A percentile compares a stretch with the other conserved stretches of the same genome.
These are phyloP conservation scores for Mycena floridula DNA, from an alignment of 768 basidiomycete genomes.

Conservation along the genomic window DNA sequence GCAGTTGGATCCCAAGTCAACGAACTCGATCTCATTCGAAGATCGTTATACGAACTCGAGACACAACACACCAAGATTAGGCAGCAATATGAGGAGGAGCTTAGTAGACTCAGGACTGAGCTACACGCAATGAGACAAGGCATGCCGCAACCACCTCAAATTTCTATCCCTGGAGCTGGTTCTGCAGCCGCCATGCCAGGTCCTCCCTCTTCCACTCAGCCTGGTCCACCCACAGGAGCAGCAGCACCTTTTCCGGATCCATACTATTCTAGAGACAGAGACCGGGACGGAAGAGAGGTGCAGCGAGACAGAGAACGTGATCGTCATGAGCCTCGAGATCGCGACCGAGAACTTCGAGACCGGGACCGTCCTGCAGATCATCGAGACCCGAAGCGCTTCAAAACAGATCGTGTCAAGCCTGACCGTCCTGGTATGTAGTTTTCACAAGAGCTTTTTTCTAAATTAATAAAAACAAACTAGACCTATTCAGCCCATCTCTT, in stretches of 20 bases:
- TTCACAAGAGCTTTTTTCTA: constrained; percentile 10
- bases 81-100: constrained; percentile 62
- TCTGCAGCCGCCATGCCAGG: constrained; percentile 20
- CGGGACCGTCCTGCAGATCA: constrained; percentile 29
- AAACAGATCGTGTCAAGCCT: constrained; percentile 32
- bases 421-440: constrained; percentile 6
- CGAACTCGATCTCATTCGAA: constrained; percentile 67
- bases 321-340: constrained; percentile 6
- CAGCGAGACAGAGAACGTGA: constrained; percentile 9
- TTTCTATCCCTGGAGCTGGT: too few relatives aligned
- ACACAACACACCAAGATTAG: constrained; percentile 60
- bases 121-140: constrained; percentile 41
- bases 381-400: constrained; percentile 41
- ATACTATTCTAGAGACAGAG: constrained; percentile 29
- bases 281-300: constrained; percentile 27
- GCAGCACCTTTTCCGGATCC: constrained; percentile 24
- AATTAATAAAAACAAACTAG: background rate
- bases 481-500: too few relatives aligned
- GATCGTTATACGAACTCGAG: constrained; percentile 70
- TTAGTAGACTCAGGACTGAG: constrained; percentile 49
- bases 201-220: constrained; percentile 28
- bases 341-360: constrained; percentile 28
- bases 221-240: constrained; percentile 19
- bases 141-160: too few relatives aligned
- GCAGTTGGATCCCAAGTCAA: constrained; percentile 59